phyloP scores from a whole-genome alignment of 78 protist genomes.

The Thecamonas trahens region DNA sequence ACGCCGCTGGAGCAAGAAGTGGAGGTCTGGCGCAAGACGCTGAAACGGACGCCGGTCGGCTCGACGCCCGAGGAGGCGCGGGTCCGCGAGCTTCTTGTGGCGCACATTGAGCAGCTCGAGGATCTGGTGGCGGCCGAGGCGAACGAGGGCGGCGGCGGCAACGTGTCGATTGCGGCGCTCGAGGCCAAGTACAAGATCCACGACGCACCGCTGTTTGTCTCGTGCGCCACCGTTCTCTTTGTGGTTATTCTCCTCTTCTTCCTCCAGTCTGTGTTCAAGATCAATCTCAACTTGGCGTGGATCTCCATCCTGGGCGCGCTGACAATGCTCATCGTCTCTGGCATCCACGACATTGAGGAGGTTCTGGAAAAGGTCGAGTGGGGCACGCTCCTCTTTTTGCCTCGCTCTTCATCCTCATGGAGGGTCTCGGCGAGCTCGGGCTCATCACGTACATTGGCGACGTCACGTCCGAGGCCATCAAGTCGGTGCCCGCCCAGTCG shows the following conservation, averaged over 20 bases:
- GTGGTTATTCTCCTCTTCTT: slow-evolving; percentile 13
- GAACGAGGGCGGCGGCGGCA: no score
- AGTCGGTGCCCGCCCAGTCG: slow-evolving; percentile 7
- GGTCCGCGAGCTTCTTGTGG: no score
- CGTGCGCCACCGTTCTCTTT: background rate
- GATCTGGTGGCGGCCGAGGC: no score
- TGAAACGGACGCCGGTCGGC: no score
- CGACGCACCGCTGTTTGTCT: background rate
- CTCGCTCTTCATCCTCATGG: slow-evolving; percentile 33
- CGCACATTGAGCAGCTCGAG: background rate
- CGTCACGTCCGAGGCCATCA: background rate
- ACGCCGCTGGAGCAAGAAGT: no score
- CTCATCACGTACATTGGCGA: slow-evolving; percentile 46
- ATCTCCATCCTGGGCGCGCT: slow-evolving; percentile 47
- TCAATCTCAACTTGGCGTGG: slow-evolving; percentile 45
- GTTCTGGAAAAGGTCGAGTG: slow-evolving; percentile 51
- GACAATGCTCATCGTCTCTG: slow-evolving; percentile 12
- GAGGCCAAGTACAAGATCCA: background rate
- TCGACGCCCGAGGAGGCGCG: no score
- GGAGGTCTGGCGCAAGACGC: no score
- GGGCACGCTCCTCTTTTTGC: slow-evolving; percentile 56
- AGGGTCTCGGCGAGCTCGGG: slow-evolving; percentile 41
- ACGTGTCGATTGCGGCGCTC: background rate
- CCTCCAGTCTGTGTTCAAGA: slow-evolving; percentile 15
- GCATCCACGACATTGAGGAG: background rate